Percentiles rank a stretch among this genome's conserved stretches.
Evolutionary conservation across 768 basidiomycete genomes (phyloP).

Genomic region (Amanita muscaria): DNA sequence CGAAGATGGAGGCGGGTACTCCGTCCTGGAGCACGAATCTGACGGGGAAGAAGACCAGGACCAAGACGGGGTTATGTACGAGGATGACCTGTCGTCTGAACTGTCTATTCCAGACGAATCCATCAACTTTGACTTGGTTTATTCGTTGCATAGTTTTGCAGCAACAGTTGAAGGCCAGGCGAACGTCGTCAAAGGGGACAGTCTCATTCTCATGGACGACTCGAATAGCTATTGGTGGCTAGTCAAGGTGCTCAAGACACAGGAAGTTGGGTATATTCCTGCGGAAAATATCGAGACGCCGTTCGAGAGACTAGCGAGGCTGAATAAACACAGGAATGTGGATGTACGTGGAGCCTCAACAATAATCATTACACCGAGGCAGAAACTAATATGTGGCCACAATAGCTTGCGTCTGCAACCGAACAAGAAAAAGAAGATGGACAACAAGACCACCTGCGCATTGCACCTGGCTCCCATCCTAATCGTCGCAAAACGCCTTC

Average conservation of each 20-base stretch:
- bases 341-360: too few species aligned
- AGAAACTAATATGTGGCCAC: too few species aligned
- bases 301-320: conserved; percentile 86
- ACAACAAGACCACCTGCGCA: conserved; percentile 46
- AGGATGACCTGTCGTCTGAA: conserved; percentile 72
- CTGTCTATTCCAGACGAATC: conserved; percentile 86
- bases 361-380: too few species aligned
- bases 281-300: conserved; percentile 99
- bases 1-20: conserved; percentile 1
- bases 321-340: conserved; percentile 96
- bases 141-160: conserved; percentile 91
- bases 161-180: conserved; percentile 99
- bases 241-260: conserved; percentile 94
- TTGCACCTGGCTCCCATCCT: conserved; percentile 39
- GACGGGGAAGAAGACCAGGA: conserved; percentile 65
- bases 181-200: conserved; percentile 97
- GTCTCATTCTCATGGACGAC: conserved; percentile 93
- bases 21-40: conserved; percentile 17
- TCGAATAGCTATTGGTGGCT: conserved; percentile 99
- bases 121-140: conserved; percentile 90
- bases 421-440: conserved; percentile 58
- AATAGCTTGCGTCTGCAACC: conserved; percentile 71
- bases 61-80: conserved; percentile 71
- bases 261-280: conserved; percentile 97
- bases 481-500: conserved; percentile 26